A percentile compares a stretch with the other conserved stretches of the same genome.
Evolutionary conservation across 2,329 filamentous ascomycete genomes (phyloP).

Genomic region (Sarocladiaceae sp.): DNA sequence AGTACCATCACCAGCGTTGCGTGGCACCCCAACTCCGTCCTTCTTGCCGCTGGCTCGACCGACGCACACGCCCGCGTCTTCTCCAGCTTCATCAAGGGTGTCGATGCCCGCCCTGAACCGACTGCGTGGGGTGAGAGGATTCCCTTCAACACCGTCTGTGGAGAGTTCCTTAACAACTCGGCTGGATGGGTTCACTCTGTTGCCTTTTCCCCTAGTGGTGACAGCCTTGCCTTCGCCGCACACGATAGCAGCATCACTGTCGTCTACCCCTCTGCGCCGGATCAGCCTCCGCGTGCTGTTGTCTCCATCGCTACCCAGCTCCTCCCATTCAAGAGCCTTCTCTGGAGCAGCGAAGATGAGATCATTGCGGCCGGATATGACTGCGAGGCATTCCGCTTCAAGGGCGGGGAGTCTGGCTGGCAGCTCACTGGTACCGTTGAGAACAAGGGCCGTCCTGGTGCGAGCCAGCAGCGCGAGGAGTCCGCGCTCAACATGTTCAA

Average conservation of each 20-base stretch:
- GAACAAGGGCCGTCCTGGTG: conserved; percentile 56
- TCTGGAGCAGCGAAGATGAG: conserved; percentile 88
- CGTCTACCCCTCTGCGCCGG: conserved; percentile 86
- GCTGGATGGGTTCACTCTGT: conserved; percentile 95
- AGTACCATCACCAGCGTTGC: conserved; percentile 92
- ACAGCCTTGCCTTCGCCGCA: conserved; percentile 87
- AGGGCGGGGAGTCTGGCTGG: conserved; percentile 75
- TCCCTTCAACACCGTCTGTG: conserved; percentile 97
- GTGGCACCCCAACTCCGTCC: conserved; percentile 97
- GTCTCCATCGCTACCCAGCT: conserved; percentile 85
- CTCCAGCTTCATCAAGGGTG: conserved; percentile 92
- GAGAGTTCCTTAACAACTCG: conserved; percentile 91
- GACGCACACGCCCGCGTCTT: conserved; percentile 95
- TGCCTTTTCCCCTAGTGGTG: conserved; percentile 84
- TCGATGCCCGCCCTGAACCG: conserved; percentile 78
- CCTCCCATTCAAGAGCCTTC: conserved; percentile 83
- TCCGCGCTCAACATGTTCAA: conserved; percentile 96
- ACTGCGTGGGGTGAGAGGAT: conserved; percentile 90
- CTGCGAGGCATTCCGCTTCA: conserved; percentile 83
- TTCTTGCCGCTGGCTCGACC: conserved; percentile 91
- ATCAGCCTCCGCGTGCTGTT: conserved; percentile 85
- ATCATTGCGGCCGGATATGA: conserved; percentile 94
- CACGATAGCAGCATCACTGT: conserved; percentile 97
- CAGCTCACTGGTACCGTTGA: conserved; percentile 76
- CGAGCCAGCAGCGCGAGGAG: conserved; percentile 68